Conservation (phyloP, 805 yeast genomes). For the Lachancea kluyveri region DNA sequence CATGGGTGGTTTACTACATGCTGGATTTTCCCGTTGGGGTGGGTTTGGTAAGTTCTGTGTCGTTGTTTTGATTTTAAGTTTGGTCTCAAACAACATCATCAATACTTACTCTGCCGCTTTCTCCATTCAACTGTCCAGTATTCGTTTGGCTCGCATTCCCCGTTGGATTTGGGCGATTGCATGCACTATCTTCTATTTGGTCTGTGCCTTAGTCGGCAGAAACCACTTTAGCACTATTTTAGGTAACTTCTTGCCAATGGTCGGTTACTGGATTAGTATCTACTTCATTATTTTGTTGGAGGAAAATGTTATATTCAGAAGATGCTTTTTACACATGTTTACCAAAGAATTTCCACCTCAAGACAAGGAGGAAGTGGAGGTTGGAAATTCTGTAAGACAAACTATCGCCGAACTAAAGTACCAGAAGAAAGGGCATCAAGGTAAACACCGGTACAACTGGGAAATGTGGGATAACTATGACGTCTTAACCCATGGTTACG, state of each 20-base stretch:
- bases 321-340: slow-evolving; percentile 36
- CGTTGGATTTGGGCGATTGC: slow-evolving; percentile 71
- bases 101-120: slow-evolving; percentile 80
- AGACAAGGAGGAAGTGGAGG: slow-evolving; percentile 6
- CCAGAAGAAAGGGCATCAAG: background rate
- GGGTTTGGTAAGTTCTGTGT: slow-evolving; percentile 73
- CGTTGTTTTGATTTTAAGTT: slow-evolving; percentile 61
- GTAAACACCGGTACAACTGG: slow-evolving; percentile 58
- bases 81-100: slow-evolving; percentile 75
- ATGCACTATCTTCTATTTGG: slow-evolving; percentile 56
- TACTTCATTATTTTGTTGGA: slow-evolving; percentile 65
- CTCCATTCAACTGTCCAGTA: slow-evolving; percentile 61
- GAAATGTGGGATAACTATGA: slow-evolving; percentile 60
- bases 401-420: slow-evolving; percentile 5
- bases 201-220: slow-evolving; percentile 71
- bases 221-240: slow-evolving; percentile 65
- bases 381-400: slow-evolving; percentile 6
- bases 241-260: slow-evolving; percentile 82
- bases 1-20: slow-evolving; percentile 67
- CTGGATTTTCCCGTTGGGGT: slow-evolving; percentile 64
- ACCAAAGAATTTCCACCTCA: slow-evolving; percentile 36
- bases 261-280: slow-evolving; percentile 86
- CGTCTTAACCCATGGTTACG: slow-evolving; percentile 61
- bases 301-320: slow-evolving; percentile 68
- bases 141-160: slow-evolving; percentile 53